Evolutionary conservation across 2,329 filamentous ascomycete genomes (phyloP), one percentile per base, ranked within the genome.

Genomic region (Sphaerulina musiva): DNA sequence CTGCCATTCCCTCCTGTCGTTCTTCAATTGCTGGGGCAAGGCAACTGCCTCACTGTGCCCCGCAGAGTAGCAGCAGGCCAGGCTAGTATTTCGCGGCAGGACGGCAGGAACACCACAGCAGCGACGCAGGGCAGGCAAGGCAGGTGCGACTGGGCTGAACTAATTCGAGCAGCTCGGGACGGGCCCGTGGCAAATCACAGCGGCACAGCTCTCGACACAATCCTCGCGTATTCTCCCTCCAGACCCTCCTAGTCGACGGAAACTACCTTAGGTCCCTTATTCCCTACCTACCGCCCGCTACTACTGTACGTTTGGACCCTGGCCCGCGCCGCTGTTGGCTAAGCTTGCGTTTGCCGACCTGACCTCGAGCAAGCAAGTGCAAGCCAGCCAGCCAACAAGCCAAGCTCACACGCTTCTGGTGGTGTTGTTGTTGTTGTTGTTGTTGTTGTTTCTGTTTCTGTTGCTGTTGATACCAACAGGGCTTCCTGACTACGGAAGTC

Each of bases 31-130:
- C 14, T 17, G 14, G 14, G 14, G 14, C 14, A 17, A 17, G 14
- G 14, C 14, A 17, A 17, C 14, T 17, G 14, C 14, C 14, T 17
- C 14, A 17, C 14, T 17, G 14, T 17, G 14, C 14, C 14, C 14
- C 14, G 14, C 14, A 17, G 14, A 17, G 14, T 17, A 17, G 14
- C 14, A 17, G 14, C 14, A 17, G 14, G 14, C 14, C 14, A 17
- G 14, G 14, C 14, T 17, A 17, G 14, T 17, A 17, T 17, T 17
- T 17, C 14, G 14, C 14, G 14, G 14, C 14, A 17, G 14, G 14
- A 17, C 41, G 40, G 29, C 49, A 53, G 46, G 45, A 42, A 48
- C 40, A 43, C 11, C 29, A 47, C 26, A 20, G 46, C 42, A 47
- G 31, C 34, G 42, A 47, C 14, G 14, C 14, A 17, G 14, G 14